Conservation (phyloP, 345 rosid species). For the Pistacia atlantica region DNA sequence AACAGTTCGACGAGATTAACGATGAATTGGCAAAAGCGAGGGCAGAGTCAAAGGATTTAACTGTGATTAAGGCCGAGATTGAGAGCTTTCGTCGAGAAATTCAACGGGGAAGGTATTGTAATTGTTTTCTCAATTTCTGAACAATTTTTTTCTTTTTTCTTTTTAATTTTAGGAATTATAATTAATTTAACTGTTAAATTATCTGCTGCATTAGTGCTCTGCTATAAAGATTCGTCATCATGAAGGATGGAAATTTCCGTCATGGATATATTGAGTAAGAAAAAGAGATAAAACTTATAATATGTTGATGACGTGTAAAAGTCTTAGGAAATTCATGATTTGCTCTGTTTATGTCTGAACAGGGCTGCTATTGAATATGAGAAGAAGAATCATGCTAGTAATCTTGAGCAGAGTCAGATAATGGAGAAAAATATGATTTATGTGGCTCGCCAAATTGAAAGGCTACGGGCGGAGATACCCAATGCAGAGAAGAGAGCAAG, state of each 20-base stretch:
- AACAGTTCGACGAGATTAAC: conserved; percentile 42
- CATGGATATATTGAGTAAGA: too few species aligned
- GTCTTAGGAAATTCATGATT: neutral
- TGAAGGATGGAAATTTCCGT: too few species aligned
- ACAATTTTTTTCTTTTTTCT: too few species aligned
- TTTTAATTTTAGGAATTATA: too few species aligned
- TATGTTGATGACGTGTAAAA: too few species aligned
- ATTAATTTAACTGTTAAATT: too few species aligned
- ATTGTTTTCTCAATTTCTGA: too few species aligned
- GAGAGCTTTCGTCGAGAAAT: conserved; percentile 52
- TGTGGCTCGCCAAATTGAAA: conserved; percentile 55
- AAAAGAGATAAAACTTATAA: too few species aligned
- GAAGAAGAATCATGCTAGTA: conserved; percentile 68
- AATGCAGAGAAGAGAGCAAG: conserved; percentile 51
- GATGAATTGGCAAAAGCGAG: conserved; percentile 50
- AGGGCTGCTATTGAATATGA: conserved; percentile 77
- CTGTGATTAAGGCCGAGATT: conserved; percentile 50
- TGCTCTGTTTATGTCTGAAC: conserved; percentile 13
- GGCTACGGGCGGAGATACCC: conserved; percentile 46
- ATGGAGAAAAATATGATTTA: conserved; percentile 61
- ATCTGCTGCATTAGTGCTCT: too few species aligned
- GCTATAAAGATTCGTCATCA: too few species aligned
- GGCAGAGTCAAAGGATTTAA: conserved; percentile 44
- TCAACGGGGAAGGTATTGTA: conserved; percentile 72
- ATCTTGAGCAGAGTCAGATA: conserved; percentile 57